Percentiles rank a stretch among this genome's conserved stretches.
Evolutionary conservation across 176 grass and related monocot species (phyloP).

Genomic region (Pontederia crassipes): DNA sequence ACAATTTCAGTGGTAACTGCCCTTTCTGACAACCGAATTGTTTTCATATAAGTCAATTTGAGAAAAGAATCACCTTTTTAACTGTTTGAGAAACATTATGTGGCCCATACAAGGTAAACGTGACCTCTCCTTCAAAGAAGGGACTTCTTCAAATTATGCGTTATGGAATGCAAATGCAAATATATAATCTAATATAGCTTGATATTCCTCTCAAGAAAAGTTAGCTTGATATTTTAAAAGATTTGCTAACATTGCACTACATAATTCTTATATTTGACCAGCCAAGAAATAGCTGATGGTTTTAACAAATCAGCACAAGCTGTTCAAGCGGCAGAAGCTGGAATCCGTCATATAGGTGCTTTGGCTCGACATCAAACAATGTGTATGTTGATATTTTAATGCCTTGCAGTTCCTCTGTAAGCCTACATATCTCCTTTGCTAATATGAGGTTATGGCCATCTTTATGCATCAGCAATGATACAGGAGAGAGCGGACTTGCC

Average conservation of each 20-base stretch:
- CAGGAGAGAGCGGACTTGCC: constrained; percentile 47
- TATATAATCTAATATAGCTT: no score
- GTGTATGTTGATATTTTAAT: constrained; percentile 32
- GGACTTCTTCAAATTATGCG: no score
- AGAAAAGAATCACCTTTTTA: no score
- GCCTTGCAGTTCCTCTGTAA: not conserved
- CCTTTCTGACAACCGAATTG: no score
- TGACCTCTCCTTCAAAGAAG: no score
- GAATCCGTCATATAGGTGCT: constrained; percentile 54
- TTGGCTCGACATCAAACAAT: constrained; percentile 40
- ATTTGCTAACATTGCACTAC: not conserved
- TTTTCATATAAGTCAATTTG: no score
- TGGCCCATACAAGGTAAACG: no score
- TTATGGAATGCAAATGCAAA: no score
- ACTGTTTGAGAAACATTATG: no score
- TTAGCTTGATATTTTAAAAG: no score
- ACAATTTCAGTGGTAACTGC: no score
- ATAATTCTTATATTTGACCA: constrained; percentile 5
- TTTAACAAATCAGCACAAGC: constrained; percentile 64
- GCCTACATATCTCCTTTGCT: not conserved
- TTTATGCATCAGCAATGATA: constrained; percentile 37
- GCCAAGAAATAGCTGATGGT: constrained; percentile 52
- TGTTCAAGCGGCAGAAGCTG: constrained; percentile 45
- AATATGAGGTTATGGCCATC: not conserved
- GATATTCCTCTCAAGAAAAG: no score